Evolutionary conservation across 148 eudicot genomes (phyloP).

Genomic region (Rhododendron molle): DNA sequence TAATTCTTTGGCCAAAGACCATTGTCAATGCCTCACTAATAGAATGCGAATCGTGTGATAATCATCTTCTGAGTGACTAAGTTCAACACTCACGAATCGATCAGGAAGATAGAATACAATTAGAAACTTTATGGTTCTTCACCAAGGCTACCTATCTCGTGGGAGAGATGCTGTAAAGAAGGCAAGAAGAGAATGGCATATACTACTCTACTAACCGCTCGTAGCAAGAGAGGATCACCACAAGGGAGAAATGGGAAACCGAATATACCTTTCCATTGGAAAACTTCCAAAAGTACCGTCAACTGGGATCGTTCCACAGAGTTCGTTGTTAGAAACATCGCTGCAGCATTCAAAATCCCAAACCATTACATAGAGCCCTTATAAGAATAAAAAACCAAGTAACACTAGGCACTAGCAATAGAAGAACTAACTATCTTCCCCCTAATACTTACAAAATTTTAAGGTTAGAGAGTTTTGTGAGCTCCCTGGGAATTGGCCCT

Average conservation of each 20-base stretch:
- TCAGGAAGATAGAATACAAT: background rate
- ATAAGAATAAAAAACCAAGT: background rate
- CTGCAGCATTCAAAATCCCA: conserved; percentile 23
- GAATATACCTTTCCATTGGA: conserved; percentile 40
- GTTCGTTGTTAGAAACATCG: conserved; percentile 46
- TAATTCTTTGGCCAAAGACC: background rate
- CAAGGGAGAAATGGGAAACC: background rate
- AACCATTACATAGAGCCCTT: background rate
- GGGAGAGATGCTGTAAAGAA: background rate
- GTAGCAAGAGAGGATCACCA: background rate
- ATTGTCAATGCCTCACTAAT: background rate
- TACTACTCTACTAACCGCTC: background rate
- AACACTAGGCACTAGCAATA: background rate
- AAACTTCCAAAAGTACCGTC: conserved; percentile 50
- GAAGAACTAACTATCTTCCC: background rate
- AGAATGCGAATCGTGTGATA: background rate
- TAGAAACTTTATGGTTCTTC: background rate
- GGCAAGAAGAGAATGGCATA: background rate
- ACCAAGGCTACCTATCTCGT: background rate
- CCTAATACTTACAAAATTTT: conserved; percentile 38
- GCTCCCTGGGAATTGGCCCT: conserved; percentile 54
- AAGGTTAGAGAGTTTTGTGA: conserved; percentile 39
- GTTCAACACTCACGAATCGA: background rate
- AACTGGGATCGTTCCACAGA: conserved; percentile 56
- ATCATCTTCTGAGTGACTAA: background rate